Base-by-base conservation (phyloP, 306 rosid genomes). In the Pyrus betulifolia region DNA sequence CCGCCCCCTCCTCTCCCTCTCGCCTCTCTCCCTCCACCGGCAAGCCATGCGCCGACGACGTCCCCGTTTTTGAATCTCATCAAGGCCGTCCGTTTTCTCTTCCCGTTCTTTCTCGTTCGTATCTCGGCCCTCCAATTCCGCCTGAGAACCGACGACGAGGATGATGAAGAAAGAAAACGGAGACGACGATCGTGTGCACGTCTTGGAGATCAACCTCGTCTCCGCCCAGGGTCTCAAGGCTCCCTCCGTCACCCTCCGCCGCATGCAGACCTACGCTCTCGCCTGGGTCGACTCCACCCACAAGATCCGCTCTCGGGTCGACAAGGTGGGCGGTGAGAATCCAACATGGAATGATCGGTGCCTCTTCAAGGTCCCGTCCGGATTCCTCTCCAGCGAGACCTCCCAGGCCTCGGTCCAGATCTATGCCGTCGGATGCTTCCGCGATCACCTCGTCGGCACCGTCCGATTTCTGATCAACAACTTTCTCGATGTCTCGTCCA, bases 271-370 rank as follows among this genome's bases (percentile, higher is more conserved):
- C 81, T 92, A 95, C 82, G 93, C 96, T 0, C 54, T 87, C 76
- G 86, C 86, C 4, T 92, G 96, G 96, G 84, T 92, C 66, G 84
- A 92, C 69, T 66, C 93, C 3, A 44, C 80, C 63, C 70, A 74
- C 46, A 91, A 91, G 84, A 93, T 92, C 78, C 86, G 93, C 13
- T 90, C 97, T 27, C 85, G 89, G 12, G 70, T 91, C 31, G 98
- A 95, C 85, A 77, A 72, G 13, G 57, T 89, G 74, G 97, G 97
- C 33, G 89, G 79, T 23, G 87, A 79, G 11, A 89, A 95, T 45
- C 98, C 98, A 8, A 92, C 93, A 38, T 95, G 98, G 98, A 90
- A 95, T 84, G 98, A 95, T 81, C 92, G 84, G 35, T 92, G 90
- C 76, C 96, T 92, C 89, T 95, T 95, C 86, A 87, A 86, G 9